Evolutionary conservation across 2,329 filamentous ascomycete genomes (phyloP).

Genomic region (Metarhizium brunneum): DNA sequence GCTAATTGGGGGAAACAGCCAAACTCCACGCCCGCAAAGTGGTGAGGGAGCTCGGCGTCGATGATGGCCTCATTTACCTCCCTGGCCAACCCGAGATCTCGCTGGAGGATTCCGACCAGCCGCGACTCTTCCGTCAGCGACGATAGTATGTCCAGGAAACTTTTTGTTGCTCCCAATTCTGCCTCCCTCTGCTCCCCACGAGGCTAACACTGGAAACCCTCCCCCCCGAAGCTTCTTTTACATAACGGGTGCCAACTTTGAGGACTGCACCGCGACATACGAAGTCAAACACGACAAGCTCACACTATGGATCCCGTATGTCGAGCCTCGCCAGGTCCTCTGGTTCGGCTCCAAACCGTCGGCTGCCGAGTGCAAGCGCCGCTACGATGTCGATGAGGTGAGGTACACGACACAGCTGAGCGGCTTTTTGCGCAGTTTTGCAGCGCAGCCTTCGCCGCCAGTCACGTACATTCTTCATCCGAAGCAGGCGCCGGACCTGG

Average conservation of each 20-base stretch:
- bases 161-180: too few species aligned
- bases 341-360: slow-evolving; percentile 56
- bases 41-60: slow-evolving; percentile 37
- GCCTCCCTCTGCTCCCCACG: neutral
- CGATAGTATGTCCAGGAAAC: slow-evolving; percentile 38
- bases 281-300: slow-evolving; percentile 52
- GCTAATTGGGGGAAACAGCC: slow-evolving; percentile 26
- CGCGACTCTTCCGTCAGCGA: slow-evolving; percentile 45
- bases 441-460: slow-evolving; percentile 29
- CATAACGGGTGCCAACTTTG: slow-evolving; percentile 43
- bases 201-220: neutral
- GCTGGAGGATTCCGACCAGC: slow-evolving; percentile 52
- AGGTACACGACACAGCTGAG: slow-evolving; percentile 48
- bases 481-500: slow-evolving; percentile 26
- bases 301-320: slow-evolving; percentile 64
- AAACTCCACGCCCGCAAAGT: slow-evolving; percentile 50
- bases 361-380: slow-evolving; percentile 48
- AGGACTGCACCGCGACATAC: slow-evolving; percentile 47
- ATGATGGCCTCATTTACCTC: slow-evolving; percentile 45
- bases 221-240: slow-evolving; percentile 44
- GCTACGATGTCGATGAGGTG: slow-evolving; percentile 64
- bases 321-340: slow-evolving; percentile 50
- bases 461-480: slow-evolving; percentile 37
- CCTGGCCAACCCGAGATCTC: slow-evolving; percentile 39
- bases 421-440: slow-evolving; percentile 29